Evolutionary conservation across 805 yeast species (phyloP).

Genomic region (Wickerhamiella azyma): DNA sequence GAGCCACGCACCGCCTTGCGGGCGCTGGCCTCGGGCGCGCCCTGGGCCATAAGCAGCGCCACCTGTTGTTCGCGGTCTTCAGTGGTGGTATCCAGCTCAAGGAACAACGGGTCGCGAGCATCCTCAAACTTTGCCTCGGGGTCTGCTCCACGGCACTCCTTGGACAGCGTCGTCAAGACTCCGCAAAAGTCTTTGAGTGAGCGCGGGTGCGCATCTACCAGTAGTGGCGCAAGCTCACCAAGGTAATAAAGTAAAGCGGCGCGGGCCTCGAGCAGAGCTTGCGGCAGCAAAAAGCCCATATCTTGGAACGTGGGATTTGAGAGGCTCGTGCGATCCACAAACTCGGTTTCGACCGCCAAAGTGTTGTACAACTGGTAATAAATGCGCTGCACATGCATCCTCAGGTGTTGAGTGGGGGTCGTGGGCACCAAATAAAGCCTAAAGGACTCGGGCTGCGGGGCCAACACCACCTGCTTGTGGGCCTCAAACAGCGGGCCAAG

Average conservation of each 20-base stretch:
- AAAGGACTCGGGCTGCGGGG: not conserved
- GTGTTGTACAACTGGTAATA: not conserved
- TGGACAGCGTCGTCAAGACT: not conserved
- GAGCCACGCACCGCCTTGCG: not conserved
- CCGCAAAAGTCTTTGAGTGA: not conserved
- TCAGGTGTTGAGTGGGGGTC: not conserved
- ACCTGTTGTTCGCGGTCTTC: too few species aligned
- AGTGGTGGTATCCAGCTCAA: not conserved
- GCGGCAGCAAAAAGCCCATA: not conserved
- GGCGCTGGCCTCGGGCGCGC: not conserved
- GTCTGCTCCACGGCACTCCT: not conserved
- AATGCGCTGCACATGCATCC: not conserved
- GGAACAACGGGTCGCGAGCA: not conserved
- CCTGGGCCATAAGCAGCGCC: not conserved
- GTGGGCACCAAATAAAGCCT: not conserved
- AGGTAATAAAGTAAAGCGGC: not conserved
- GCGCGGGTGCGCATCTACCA: not conserved
- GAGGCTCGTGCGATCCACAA: not conserved
- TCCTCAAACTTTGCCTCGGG: not conserved
- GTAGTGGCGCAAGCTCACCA: not conserved
- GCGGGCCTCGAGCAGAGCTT: not conserved
- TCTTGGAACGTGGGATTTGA: not conserved
- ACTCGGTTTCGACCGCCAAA: not conserved
- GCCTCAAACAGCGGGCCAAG: not conserved
- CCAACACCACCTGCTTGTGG: not conserved